phyloP scores from a whole-genome alignment of 2,329 filamentous ascomycete species.

The Trichoderma sp. region DNA sequence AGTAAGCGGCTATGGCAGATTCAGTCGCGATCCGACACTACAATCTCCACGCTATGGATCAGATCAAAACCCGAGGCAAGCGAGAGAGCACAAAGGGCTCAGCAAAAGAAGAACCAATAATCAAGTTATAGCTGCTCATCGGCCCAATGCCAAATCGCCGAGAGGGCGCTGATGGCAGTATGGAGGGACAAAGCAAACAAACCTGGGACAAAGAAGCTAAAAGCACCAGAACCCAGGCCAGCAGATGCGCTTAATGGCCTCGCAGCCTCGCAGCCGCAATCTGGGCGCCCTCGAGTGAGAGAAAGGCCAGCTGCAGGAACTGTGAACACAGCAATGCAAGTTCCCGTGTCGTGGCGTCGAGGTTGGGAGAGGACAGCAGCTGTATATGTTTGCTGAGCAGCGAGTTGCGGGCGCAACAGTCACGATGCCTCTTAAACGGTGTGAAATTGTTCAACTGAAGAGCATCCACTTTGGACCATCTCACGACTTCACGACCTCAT shows the following conservation, averaged over 20 bases:
- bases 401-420: background rate
- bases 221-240: background rate
- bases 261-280: background rate
- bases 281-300: background rate
- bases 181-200: background rate
- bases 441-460: background rate
- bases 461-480: background rate
- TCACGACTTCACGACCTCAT: background rate
- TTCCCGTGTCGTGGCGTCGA: constrained; percentile 1
- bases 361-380: background rate
- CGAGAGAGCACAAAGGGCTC: background rate
- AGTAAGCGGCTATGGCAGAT: background rate
- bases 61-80: background rate
- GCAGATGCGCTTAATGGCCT: background rate
- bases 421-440: background rate
- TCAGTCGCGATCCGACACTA: background rate
- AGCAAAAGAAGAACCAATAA: background rate
- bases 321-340: constrained; percentile 15
- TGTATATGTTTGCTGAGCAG: background rate
- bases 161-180: background rate
- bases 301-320: background rate
- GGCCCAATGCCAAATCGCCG: background rate
- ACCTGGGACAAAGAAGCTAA: background rate
- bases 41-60: background rate
- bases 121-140: background rate